Evolutionary conservation across 805 yeast genomes (phyloP), one percentile per base, ranked within the genome.

Genomic region (Jamesozyma jinghongensis): DNA sequence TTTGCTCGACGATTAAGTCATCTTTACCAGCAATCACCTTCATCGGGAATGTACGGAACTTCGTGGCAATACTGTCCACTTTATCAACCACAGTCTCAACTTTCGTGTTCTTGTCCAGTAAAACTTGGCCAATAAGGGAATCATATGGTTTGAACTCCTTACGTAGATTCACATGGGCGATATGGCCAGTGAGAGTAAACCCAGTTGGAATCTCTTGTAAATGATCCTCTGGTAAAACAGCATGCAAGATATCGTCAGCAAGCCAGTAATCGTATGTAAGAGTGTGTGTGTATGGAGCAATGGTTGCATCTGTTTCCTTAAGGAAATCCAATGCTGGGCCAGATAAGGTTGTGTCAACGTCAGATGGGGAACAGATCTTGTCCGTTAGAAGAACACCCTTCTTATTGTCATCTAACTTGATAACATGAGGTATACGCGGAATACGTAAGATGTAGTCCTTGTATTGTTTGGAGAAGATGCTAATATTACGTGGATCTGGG

Each of bases 1-100:
- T 75, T 61, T 90, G 97, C 48, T 84, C 62, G 12, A 90, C 98
- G 29, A 75, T 57, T 47, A 84, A 75, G 49, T 83, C 75, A 29
- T 74, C 70, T 42, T 75, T 78, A 6, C 98, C 97, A 0, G 97
- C 98, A 39, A 92, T 69, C 0, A 94, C 79, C 46, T 88, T 85
- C 97, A 92, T 90, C 18, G 78, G 78, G 65, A 92, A 92, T 0
- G 97, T 92, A 48, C 99, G 73, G 62, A 81, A 92, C 46, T 81
- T 77, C 2, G 94, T 81, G 37, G 83, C 94, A 40, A 92, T 92
- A 1, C 86, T 69, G 52, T 87, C 90, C 6, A 85, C 71, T 60
- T 92, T 92, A 61, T 88, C 92, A 10, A 92, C 98, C 8, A 92
- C 97, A 0, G 97, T 88, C 41, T 73, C 74, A 18, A 92, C 73